Base-by-base conservation (phyloP, 2,329 filamentous ascomycete species). In the Neofusicoccum cordaticola region DNA sequence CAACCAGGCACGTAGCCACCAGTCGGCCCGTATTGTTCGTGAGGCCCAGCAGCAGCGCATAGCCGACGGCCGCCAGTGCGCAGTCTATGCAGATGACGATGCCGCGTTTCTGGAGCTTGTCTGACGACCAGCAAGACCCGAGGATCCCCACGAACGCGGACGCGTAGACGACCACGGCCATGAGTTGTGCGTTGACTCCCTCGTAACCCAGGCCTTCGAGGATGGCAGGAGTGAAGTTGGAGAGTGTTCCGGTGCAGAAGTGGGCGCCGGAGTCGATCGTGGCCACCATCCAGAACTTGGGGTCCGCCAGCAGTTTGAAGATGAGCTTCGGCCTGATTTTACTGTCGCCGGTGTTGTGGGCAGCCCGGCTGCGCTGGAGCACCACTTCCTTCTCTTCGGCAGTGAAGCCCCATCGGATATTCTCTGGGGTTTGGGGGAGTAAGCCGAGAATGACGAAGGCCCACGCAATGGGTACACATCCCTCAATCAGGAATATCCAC, bases 191-290 rank as follows among this genome's bases (percentile, higher is more conserved):
- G 9, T 67, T 52, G 41, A 65, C 63, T 2, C 35, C 57, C 13
- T 48, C 52, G 62, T 63, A 68, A 31, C 67, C 67, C 15, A 68
- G 61, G 4, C 63, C 63, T 8, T 56, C 15, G 2, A 68, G 66
- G 34, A 68, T 68, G 6, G 62, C 65, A 3, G 67, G 67, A 4
- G 65, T 57, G 41, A 68, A 68, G 50, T 68, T 67, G 27, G 63
- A 56, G 8, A 68, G 51, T 8, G 62, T 47, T 11, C 44, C 47
- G 7, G 58, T 50, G 48, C 65, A 65, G 27, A 67, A 68, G n/a
- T 67, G 62, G 8, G 42, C 58, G 42, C 53, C 63, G 7, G 13
- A 35, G n/a, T 68, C 50, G 27, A 67, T 47, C 37, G 34, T n/a
- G 15, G 52, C 42, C 3, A 67, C 22, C 57, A 68, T 52, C 67